Evolutionary conservation across 2,329 filamentous ascomycete genomes (phyloP).

Genomic region (Ilyonectria robusta): DNA sequence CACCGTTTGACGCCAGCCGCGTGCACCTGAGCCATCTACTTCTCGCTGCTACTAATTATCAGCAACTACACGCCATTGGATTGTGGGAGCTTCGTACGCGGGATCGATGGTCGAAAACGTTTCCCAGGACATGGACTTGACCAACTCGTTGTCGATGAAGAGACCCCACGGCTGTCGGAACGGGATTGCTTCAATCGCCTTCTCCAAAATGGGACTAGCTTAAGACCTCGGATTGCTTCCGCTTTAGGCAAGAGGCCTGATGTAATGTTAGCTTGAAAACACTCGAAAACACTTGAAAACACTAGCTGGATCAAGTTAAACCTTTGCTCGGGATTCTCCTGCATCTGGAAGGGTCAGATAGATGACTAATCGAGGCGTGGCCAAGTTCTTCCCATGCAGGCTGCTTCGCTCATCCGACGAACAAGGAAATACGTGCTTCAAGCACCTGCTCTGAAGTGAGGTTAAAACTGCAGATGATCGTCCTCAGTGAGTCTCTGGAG

Average conservation of each 20-base stretch:
- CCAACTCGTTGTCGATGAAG: slow-evolving; percentile 22
- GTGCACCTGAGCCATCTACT: neutral
- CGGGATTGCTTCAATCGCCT: neutral
- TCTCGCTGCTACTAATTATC: neutral
- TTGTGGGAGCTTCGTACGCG: neutral
- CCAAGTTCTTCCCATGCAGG: no score
- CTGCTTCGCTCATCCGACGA: no score
- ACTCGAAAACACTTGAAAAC: no score
- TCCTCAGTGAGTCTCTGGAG: no score
- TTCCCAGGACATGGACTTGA: neutral
- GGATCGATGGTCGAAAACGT: neutral
- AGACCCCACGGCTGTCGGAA: slow-evolving; percentile 18
- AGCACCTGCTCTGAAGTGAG: no score
- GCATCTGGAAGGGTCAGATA: neutral
- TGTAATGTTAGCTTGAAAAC: no score
- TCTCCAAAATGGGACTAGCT: no score
- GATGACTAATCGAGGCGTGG: neutral
- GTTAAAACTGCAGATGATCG: no score
- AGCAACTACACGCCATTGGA: neutral
- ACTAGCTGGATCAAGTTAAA: no score
- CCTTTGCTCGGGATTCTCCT: neutral
- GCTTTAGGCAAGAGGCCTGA: neutral
- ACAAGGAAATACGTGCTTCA: no score
- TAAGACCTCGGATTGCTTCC: neutral
- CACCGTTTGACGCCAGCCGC: neutral